These are phyloP conservation scores for Marasmius oreades DNA, from an alignment of 1,284 basidiomycete genomes.

Conservation along the genomic window DNA sequence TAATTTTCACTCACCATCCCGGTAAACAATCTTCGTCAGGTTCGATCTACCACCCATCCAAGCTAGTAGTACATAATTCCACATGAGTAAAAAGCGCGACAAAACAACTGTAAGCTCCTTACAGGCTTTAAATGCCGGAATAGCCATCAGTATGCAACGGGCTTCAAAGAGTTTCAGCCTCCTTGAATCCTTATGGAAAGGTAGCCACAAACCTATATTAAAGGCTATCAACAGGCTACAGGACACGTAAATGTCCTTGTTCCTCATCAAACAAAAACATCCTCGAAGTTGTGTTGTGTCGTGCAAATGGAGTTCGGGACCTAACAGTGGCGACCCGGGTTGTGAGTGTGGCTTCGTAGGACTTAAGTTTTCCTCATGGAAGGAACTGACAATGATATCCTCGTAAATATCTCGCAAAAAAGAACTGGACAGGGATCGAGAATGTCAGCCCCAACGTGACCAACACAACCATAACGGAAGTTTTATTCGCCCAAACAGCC, in stretches of 20 bases:
- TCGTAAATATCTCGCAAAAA: neutral
- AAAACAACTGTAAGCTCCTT: too few relatives aligned
- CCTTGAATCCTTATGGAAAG: neutral
- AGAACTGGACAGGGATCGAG: neutral
- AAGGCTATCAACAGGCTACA: neutral
- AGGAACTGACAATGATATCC: neutral
- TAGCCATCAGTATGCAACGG: neutral
- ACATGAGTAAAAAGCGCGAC: neutral
- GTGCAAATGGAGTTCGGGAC: neutral
- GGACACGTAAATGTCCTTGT: neutral
- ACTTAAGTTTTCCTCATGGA: neutral
- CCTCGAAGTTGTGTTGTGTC: neutral
- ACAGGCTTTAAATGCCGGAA: too few relatives aligned
- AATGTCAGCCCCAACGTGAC: neutral
- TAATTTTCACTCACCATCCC: neutral
- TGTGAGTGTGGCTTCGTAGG: neutral
- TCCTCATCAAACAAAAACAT: neutral
- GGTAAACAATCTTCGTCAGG: neutral
- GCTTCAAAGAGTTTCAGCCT: neutral
- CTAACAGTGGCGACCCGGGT: neutral
- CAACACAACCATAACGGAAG: neutral
- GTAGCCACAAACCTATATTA: neutral
- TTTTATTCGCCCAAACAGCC: neutral
- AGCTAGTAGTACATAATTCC: neutral
- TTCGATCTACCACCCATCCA: neutral